These are phyloP conservation scores for Penicillium flavigenum DNA, from an alignment of 495 filamentous ascomycete species.

Conservation along the genomic window DNA sequence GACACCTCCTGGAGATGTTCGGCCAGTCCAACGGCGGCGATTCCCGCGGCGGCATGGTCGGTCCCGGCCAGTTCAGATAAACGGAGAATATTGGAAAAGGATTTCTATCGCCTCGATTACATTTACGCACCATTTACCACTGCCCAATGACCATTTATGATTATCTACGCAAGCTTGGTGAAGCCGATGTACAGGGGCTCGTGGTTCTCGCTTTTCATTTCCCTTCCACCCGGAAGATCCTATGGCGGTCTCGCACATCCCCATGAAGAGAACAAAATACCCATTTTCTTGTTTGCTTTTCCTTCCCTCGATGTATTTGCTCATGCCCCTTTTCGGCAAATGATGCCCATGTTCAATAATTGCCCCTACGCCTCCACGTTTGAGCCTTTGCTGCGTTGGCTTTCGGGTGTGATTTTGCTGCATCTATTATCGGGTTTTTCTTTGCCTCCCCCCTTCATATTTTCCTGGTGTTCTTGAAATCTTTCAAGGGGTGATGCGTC, in stretches of 20 bases:
- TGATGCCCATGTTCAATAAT: slow-evolving; percentile 18
- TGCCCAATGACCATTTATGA: slow-evolving; percentile 15
- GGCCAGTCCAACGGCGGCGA: slow-evolving; percentile 43
- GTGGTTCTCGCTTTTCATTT: slow-evolving; percentile 9
- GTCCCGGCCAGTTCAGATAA: slow-evolving; percentile 43
- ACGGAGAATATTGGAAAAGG: background rate
- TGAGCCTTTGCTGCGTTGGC: slow-evolving; percentile 18
- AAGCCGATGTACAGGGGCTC: slow-evolving; percentile 12
- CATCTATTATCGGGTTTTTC: slow-evolving; percentile 8
- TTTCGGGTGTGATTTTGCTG: slow-evolving; percentile 10
- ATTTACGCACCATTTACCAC: slow-evolving; percentile 8
- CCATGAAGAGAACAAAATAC: slow-evolving; percentile 19
- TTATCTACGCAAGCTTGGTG: slow-evolving; percentile 19
- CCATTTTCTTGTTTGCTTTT: slow-evolving; percentile 9
- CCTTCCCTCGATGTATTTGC: slow-evolving; percentile 20
- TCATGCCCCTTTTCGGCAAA: slow-evolving; percentile 18
- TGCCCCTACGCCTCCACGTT: slow-evolving; percentile 13
- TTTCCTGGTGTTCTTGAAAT: slow-evolving; percentile 9
- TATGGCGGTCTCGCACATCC: slow-evolving; percentile 15
- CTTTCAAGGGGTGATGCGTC: slow-evolving; percentile 12
- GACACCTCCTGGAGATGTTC: slow-evolving; percentile 49
- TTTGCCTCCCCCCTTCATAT: background rate
- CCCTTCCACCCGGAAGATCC: slow-evolving; percentile 12
- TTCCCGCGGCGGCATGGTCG: slow-evolving; percentile 42
- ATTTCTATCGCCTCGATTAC: slow-evolving; percentile 3